A percentile compares a stretch with the other conserved stretches of the same genome.
phyloP scores from a whole-genome alignment of 257 asterid species.

The Lycium barbarum region DNA sequence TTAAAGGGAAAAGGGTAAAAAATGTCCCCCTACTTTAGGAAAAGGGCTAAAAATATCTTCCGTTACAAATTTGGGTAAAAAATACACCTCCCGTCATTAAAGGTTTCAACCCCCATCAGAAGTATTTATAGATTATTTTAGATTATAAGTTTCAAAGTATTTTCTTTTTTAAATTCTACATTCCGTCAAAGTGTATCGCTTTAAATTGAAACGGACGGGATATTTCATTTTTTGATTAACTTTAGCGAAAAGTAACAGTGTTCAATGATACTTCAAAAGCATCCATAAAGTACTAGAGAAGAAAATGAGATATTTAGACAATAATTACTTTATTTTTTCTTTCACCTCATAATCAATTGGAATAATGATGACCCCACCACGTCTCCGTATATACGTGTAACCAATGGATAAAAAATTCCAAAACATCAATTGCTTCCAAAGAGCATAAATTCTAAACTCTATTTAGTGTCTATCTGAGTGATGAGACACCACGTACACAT shows the following conservation, averaged over 20 bases:
- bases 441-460: neutral
- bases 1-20: neutral
- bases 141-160: neutral
- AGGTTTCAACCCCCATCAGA: no score
- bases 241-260: neutral
- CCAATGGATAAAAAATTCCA: neutral
- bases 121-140: neutral
- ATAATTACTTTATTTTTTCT: neutral
- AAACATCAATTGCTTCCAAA: neutral
- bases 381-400: neutral
- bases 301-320: neutral
- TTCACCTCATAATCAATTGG: neutral
- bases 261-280: neutral
- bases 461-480: neutral
- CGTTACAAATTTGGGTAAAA: no score
- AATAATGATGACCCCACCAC: slow-evolving; percentile 17
- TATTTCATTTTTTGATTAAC: neutral
- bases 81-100: no score
- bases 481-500: neutral
- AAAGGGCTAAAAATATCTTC: no score
- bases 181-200: neutral
- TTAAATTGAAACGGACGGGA: neutral
- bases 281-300: neutral
- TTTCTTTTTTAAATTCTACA: neutral
- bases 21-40: no score